Conservation (phyloP, 768 basidiomycete species). For the Amanita polypyramis region DNA sequence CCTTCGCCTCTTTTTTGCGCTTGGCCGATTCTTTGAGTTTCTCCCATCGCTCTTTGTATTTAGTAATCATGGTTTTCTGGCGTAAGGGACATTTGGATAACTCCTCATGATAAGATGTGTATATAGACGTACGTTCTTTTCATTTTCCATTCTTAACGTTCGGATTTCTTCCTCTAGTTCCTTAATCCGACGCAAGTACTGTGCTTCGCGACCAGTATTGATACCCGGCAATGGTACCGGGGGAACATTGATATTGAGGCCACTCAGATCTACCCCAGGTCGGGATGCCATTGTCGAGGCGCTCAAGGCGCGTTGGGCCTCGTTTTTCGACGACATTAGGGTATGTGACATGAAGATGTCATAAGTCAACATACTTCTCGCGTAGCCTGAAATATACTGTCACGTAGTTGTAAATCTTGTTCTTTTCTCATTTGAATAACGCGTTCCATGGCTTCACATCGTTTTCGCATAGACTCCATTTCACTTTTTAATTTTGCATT, state of each 20-base stretch:
- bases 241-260: conserved; percentile 48
- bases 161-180: conserved; percentile 78
- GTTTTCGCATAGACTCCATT: conserved; percentile 43
- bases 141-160: conserved; percentile 55
- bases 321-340: background rate
- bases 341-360: background rate
- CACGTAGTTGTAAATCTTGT: conserved; percentile 70
- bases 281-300: conserved; percentile 51
- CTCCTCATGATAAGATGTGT: background rate
- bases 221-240: conserved; percentile 39
- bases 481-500: conserved; percentile 56
- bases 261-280: conserved; percentile 41
- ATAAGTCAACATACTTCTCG: conserved; percentile 35
- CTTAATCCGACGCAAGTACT: conserved; percentile 52
- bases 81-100: conserved; percentile 10
- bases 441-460: conserved; percentile 50
- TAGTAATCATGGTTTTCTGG: conserved; percentile 74
- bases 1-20: conserved; percentile 72
- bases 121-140: conserved; percentile 56
- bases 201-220: conserved; percentile 42
- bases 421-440: conserved; percentile 61
- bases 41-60: conserved; percentile 83
- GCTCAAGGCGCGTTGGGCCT: conserved; percentile 79
- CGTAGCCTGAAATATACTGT: conserved; percentile 65
- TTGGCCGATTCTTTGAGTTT: conserved; percentile 83